These are phyloP conservation scores for Lasiosphaeria ovina DNA, from an alignment of 495 filamentous ascomycete species.

Conservation along the genomic window DNA sequence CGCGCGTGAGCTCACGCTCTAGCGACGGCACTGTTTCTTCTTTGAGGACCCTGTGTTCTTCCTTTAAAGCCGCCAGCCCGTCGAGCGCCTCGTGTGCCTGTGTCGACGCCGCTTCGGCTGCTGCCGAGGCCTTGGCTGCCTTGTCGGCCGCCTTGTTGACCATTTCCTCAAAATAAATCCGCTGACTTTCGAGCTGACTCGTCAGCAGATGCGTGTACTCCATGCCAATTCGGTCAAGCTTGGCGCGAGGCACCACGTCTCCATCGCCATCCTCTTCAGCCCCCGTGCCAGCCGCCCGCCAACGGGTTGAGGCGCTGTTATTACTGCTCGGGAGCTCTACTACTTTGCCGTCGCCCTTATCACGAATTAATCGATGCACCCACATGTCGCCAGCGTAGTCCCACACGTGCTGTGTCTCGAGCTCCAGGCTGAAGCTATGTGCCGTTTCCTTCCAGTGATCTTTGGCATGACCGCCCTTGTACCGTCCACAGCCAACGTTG, in stretches of 20 bases:
- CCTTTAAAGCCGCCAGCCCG: slow-evolving; percentile 50
- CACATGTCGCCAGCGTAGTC: slow-evolving; percentile 94
- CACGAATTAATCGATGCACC: slow-evolving; percentile 91
- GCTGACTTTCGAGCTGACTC: slow-evolving; percentile 85
- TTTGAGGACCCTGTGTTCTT: slow-evolving; percentile 54
- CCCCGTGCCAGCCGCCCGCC: not conserved
- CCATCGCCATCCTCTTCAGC: slow-evolving; percentile 22
- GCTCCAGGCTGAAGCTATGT: slow-evolving; percentile 90
- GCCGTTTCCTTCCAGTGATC: slow-evolving; percentile 86
- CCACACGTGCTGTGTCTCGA: slow-evolving; percentile 92
- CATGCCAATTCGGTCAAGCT: slow-evolving; percentile 85
- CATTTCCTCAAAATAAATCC: slow-evolving; percentile 91
- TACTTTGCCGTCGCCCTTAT: slow-evolving; percentile 85
- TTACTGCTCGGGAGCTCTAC: slow-evolving; percentile 67
- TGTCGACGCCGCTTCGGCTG: slow-evolving; percentile 60
- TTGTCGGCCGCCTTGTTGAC: slow-evolving; percentile 90
- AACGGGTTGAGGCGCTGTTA: slow-evolving; percentile 4
- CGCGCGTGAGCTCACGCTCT: slow-evolving; percentile 67
- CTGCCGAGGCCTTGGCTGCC: slow-evolving; percentile 66
- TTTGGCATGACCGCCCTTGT: slow-evolving; percentile 91
- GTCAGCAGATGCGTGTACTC: slow-evolving; percentile 95
- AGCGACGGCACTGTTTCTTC: slow-evolving; percentile 61
- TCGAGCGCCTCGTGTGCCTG: slow-evolving; percentile 52
- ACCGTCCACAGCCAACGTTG: slow-evolving; percentile 87
- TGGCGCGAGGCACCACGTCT: slow-evolving; percentile 83